Conservation (phyloP, 768 basidiomycete species). For the Boletus subcaerulescens region DNA sequence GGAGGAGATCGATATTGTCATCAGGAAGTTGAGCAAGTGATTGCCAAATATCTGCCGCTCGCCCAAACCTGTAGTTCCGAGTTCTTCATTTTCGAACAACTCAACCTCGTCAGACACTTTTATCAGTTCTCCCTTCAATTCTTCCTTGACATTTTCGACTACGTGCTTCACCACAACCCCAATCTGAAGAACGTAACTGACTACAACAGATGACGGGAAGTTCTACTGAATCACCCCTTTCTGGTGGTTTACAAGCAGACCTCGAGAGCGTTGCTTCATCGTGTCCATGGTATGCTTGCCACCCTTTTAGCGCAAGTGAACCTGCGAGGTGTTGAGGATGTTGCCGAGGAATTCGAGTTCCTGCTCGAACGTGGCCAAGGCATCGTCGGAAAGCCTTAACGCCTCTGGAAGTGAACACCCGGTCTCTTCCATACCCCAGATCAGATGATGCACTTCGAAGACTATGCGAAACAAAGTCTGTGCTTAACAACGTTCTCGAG, state of each 20-base stretch:
- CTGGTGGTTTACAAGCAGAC: constrained; percentile 84
- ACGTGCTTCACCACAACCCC: constrained; percentile 88
- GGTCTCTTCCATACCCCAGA: constrained; percentile 51
- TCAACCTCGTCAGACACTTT: constrained; percentile 93
- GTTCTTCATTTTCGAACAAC: constrained; percentile 95
- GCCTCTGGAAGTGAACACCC: constrained; percentile 35
- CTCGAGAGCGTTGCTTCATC: constrained; percentile 84
- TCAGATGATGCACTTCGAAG: constrained; percentile 65
- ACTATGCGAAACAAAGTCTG: constrained; percentile 67
- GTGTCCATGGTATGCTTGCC: constrained; percentile 88
- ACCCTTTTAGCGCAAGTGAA: constrained; percentile 89
- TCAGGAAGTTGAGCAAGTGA: constrained; percentile 95
- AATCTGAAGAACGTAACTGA: constrained; percentile 80
- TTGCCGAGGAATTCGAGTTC: constrained; percentile 86
- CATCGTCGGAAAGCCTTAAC: constrained; percentile 37
- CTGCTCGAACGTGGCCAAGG: constrained; percentile 86
- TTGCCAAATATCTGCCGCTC: constrained; percentile 88
- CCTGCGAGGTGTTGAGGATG: constrained; percentile 74
- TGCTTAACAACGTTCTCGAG: constrained; percentile 58
- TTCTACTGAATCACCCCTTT: constrained; percentile 87
- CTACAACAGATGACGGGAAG: constrained; percentile 65
- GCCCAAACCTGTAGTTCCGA: constrained; percentile 95
- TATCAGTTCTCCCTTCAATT: constrained; percentile 97
- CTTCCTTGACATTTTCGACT: constrained; percentile 99
- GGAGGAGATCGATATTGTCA: constrained; percentile 92